Evolutionary conservation across 371 early-diverging fungal genomes (phyloP), one percentile per base, ranked within the genome.

Genomic region (Mortierella sp.): DNA sequence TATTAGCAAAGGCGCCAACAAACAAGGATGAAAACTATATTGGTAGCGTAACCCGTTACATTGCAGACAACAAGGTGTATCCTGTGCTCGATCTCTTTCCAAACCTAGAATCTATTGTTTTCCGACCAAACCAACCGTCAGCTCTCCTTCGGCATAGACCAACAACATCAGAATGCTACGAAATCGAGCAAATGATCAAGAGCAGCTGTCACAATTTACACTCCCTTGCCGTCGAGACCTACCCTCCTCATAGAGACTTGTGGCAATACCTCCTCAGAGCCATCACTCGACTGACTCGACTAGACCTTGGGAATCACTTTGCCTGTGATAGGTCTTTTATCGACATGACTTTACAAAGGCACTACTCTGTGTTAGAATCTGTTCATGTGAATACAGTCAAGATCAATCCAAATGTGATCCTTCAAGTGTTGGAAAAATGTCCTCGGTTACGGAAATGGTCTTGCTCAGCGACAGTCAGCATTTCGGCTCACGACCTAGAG

Each of bases 361-460:
- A 53, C 3, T 26, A 10, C 23, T 23, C 53, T 26, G 8, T 15
- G 26, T 0, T 53, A 17, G 53, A 53, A 28, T 7, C 12, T 1
- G 26, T 53, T 53, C 53, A 53, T 22, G 53, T 53, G 6, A 26
- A 23, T 1, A 2, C 15, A 26, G 7, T 23, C 28, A 10, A 10
- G 26, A 22, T 4, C 9, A 28, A 26, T 8, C 28, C 53, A 26
- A 9, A 1, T 15, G 17, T 28, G 8, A 22, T 53, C 13, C 26
- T 53, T 3, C 9, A 7, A 7, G 1, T 53, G 8, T 53, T 53
- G 53, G 26, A 28, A 53, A 26, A 2, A 28, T 53, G 53, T 53
- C 53, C 53, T 53, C 53, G 53, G 10, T 23, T 53, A 8, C 53
- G 23, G 53, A 53, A 22, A 23, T 53, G 53, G 53, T 53, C 53